These are phyloP conservation scores for Amanita fuliginea DNA, from an alignment of 768 basidiomycete genomes.

Conservation along the genomic window DNA sequence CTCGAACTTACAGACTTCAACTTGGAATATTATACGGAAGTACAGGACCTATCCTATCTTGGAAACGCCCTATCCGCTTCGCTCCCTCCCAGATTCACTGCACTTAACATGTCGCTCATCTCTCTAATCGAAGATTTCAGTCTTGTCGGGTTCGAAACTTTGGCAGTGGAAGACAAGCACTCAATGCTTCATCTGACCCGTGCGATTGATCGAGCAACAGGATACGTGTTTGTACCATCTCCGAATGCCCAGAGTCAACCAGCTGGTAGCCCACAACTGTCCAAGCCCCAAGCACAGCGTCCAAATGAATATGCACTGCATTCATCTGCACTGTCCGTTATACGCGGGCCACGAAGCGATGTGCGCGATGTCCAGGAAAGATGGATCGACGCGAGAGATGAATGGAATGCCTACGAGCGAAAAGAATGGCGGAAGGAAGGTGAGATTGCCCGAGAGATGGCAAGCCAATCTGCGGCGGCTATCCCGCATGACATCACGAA, in stretches of 20 bases:
- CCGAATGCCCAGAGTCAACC: constrained; percentile 13
- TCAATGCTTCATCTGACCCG: constrained; percentile 88
- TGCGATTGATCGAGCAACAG: constrained; percentile 83
- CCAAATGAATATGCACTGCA: constrained; percentile 64
- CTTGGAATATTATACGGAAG: constrained; percentile 96
- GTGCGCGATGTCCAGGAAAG: constrained; percentile 82
- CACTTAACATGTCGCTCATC: constrained; percentile 83
- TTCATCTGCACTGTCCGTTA: constrained; percentile 47
- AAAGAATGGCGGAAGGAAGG: constrained; percentile 71
- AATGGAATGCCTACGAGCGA: constrained; percentile 75
- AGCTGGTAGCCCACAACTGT: constrained; percentile 23
- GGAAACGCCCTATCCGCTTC: constrained; percentile 61
- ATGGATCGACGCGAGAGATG: constrained; percentile 81
- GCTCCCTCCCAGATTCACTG: constrained; percentile 50
- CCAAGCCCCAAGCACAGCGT: constrained; percentile 21
- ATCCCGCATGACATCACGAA: background rate
- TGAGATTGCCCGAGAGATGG: constrained; percentile 34
- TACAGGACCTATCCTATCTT: constrained; percentile 88
- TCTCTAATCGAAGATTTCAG: constrained; percentile 90
- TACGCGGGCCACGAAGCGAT: constrained; percentile 37
- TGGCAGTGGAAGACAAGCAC: constrained; percentile 94
- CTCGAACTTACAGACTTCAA: constrained; percentile 65
- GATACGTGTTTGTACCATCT: constrained; percentile 77
- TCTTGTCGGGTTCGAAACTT: constrained; percentile 91
- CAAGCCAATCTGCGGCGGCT: background rate